Percentiles rank a stretch among this genome's conserved stretches.
These are phyloP conservation scores for Mortierella sp. DNA, from an alignment of 371 early-diverging fungal genomes.

Conservation along the genomic window DNA sequence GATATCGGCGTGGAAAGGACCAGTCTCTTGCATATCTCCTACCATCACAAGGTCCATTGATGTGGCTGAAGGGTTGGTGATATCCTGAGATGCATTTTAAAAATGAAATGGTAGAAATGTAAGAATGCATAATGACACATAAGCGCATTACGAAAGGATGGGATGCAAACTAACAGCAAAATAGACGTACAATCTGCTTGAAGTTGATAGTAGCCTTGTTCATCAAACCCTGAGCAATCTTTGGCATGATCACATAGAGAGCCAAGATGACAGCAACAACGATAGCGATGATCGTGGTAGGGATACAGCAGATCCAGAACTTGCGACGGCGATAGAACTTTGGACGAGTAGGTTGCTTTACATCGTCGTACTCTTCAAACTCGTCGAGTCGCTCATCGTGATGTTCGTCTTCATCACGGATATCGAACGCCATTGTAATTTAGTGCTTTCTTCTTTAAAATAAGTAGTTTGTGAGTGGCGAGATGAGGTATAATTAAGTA, in stretches of 20 bases:
- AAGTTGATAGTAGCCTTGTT: slow-evolving; percentile 48
- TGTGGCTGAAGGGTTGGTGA: slow-evolving; percentile 24
- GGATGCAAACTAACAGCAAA: background rate
- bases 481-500: too few species aligned
- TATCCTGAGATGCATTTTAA: slow-evolving; percentile 22
- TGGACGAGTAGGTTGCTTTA: slow-evolving; percentile 30
- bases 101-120: slow-evolving; percentile 26
- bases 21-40: slow-evolving; percentile 68
- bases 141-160: background rate
- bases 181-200: too few species aligned
- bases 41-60: slow-evolving; percentile 61
- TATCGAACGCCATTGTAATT: too few species aligned
- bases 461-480: too few species aligned
- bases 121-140: background rate
- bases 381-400: slow-evolving; percentile 39
- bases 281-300: slow-evolving; percentile 62
- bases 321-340: slow-evolving; percentile 65
- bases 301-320: slow-evolving; percentile 33
- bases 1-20: slow-evolving; percentile 70
- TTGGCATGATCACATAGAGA: background rate
- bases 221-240: slow-evolving; percentile 18
- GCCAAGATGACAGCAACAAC: slow-evolving; percentile 65
- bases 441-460: too few species aligned
- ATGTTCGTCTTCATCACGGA: slow-evolving; percentile 46
- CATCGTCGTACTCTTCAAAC: slow-evolving; percentile 26